Conservation (phyloP, 768 basidiomycete genomes). For the Dictyophora rubrovolvata region DNA sequence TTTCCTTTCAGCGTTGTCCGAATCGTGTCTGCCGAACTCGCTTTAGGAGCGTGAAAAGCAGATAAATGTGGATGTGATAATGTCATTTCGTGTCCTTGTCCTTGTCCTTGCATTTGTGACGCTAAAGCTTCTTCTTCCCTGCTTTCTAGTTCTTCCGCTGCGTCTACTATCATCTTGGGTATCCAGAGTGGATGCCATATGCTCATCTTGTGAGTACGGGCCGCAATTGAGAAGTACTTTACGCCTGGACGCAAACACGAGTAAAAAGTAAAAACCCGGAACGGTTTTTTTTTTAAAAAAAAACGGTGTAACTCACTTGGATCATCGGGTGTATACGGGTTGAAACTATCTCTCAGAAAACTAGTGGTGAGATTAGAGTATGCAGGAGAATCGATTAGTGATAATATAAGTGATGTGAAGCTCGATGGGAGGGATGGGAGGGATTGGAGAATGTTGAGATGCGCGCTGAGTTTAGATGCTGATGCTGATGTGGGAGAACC, state of each 20-base stretch:
- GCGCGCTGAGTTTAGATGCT: constrained; percentile 17
- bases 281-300: too few relatives aligned
- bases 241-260: constrained; percentile 29
- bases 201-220: constrained; percentile 51
- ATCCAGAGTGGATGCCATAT: constrained; percentile 97
- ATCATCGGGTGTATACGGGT: constrained; percentile 69
- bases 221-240: constrained; percentile 88
- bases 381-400: constrained; percentile 89
- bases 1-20: constrained; percentile 50
- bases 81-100: constrained; percentile 1
- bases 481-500: constrained; percentile 6
- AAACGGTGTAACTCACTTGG: constrained; percentile 23
- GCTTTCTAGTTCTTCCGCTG: constrained; percentile 53
- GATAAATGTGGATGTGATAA: neutral
- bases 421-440: constrained; percentile 50
- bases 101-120: constrained; percentile 5
- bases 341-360: constrained; percentile 74
- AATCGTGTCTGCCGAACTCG: neutral
- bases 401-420: constrained; percentile 79
- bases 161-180: constrained; percentile 89
- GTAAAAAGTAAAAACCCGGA: neutral
- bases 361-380: constrained; percentile 87
- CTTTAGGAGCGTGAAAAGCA: neutral
- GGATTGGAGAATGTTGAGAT: constrained; percentile 35
- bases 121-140: constrained; percentile 13